phyloP scores from a whole-genome alignment of 129 eudicot species.

The Dittrichia graveolens region DNA sequence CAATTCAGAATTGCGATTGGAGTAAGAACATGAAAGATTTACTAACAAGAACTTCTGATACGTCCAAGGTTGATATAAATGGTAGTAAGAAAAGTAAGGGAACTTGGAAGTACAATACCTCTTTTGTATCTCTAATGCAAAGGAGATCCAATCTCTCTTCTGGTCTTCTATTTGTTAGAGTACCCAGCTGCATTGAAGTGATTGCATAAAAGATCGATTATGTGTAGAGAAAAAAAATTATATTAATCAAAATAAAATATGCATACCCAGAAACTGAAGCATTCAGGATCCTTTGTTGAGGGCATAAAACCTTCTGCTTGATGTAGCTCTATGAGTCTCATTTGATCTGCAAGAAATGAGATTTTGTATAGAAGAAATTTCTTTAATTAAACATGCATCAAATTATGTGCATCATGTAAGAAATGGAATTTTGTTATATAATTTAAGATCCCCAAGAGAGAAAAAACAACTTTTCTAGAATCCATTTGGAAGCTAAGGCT shows the following conservation, averaged over 20 bases:
- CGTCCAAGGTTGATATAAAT: not conserved
- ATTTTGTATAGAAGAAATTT: no score
- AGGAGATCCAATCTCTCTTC: constrained; percentile 71
- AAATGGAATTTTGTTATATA: not conserved
- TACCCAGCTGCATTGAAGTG: constrained; percentile 54
- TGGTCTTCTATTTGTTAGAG: constrained; percentile 71
- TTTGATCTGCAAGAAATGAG: constrained; percentile 47
- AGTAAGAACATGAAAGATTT: no score
- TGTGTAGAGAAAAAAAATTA: no score
- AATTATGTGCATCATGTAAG: no score
- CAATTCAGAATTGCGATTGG: no score
- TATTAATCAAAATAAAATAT: not conserved
- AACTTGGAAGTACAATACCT: constrained; percentile 36
- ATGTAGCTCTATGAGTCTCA: constrained; percentile 63
- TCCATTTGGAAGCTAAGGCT: no score
- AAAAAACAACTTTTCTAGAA: no score
- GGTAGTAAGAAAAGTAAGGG: no score
- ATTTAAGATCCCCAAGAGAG: not conserved
- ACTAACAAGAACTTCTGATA: no score
- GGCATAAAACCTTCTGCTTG: constrained; percentile 92
- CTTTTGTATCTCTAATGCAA: constrained; percentile 79
- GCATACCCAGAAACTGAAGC: constrained; percentile 92
- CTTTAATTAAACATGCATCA: no score
- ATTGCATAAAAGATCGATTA: not conserved
- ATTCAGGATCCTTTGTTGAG: constrained; percentile 73